phyloP scores from a whole-genome alignment of 495 filamentous ascomycete genomes.

The Clavariopsis aquatica region DNA sequence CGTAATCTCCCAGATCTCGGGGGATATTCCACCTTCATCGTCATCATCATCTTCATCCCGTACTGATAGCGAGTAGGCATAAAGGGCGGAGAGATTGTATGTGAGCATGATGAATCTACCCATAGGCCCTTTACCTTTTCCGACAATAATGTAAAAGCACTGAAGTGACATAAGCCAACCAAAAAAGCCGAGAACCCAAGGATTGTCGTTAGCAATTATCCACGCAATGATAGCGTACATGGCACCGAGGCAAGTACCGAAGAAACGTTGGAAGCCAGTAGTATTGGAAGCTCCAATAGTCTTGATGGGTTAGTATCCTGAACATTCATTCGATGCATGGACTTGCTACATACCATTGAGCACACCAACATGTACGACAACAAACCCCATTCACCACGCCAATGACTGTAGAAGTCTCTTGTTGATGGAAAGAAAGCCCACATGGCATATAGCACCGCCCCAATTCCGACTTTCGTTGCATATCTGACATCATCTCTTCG shows the following conservation, averaged over 20 bases:
- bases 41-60: conserved; percentile 71
- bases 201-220: conserved; percentile 70
- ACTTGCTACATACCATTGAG: conserved; percentile 61
- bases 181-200: conserved; percentile 68
- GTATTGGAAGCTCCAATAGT: conserved; percentile 94
- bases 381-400: conserved; percentile 96
- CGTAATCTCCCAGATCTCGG: conserved; percentile 82
- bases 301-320: conserved; percentile 1
- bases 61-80: conserved; percentile 85
- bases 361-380: conserved; percentile 98
- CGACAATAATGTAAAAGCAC: conserved; percentile 87
- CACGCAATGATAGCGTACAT: conserved; percentile 73
- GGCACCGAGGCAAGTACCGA: conserved; percentile 85
- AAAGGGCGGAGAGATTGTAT: conserved; percentile 95
- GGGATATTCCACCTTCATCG: conserved; percentile 81
- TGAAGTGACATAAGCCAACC: conserved; percentile 79
- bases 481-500: conserved; percentile 72
- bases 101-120: conserved; percentile 81
- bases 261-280: conserved; percentile 79
- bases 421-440: conserved; percentile 79
- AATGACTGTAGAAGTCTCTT: conserved; percentile 77
- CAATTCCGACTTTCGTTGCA: conserved; percentile 87
- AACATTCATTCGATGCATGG: background rate
- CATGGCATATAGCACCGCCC: conserved; percentile 82
- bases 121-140: conserved; percentile 79